Evolutionary conservation across 257 asterid genomes (phyloP), one percentile per base, ranked within the genome.

Genomic region (Capsicum baccatum): DNA sequence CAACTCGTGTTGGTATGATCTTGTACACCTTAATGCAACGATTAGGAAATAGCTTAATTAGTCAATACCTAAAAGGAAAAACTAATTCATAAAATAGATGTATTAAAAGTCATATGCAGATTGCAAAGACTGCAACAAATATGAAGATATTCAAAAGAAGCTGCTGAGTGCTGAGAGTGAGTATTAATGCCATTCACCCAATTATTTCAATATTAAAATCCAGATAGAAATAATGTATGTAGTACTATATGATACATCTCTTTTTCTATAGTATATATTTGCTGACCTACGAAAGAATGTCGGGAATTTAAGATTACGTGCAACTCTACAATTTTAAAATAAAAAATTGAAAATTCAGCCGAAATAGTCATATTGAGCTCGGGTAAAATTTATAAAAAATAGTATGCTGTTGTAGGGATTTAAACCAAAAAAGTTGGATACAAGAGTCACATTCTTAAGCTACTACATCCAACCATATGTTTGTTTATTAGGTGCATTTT

Each of bases 31-130:
- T 8, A 62, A 48, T 13, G 79, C 15, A n/a, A 60, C 37, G 58
- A 4, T 37, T 44, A 52, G 62, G 48, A 79, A 33, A 10, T 44
- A 33, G 33, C 35, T 79, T 79, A 52, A 14, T 80, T 33, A 79
- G 58, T 80, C 83, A 80, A 80, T 59, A 80, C 83, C 70, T 42
- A 55, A 59, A 80, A 80, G 21, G 56, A 16, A 6, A 59, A 37
- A 42, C 6, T 16, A 59, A 37, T 13, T 19, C 17, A 17, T 39
- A 47, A 39, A 39, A 11, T 57, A 58, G 19, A 58, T 12, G 3
- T 16, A 9, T n/a, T 42, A 3, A 33, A 33, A 5, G 55, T 17
- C 19, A 42, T 62, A 59, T 57, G 83, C 58, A 47, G 15, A 73
- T 19, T 73, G 70, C 26, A 58, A 35, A 60, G 39, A 79, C 57